Evolutionary conservation across 768 basidiomycete species (phyloP).

Genomic region (Leccinum incarnatum): DNA sequence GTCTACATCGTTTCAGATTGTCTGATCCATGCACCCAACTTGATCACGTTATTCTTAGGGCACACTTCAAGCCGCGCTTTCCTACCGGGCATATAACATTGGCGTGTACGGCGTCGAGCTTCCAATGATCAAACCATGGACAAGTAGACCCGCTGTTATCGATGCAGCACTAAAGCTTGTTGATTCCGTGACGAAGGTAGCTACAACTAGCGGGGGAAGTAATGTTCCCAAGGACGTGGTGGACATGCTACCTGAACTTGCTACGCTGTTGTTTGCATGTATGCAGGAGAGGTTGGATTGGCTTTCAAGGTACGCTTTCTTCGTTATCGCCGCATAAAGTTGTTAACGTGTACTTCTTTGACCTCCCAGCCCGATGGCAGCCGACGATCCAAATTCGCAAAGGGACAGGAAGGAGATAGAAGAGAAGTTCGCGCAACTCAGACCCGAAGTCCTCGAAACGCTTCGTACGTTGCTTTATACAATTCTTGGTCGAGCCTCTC

Average conservation of each 20-base stretch:
- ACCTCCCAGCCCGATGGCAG: slow-evolving; percentile 42
- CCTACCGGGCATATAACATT: slow-evolving; percentile 70
- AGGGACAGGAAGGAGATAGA: slow-evolving; percentile 59
- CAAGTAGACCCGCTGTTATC: slow-evolving; percentile 64
- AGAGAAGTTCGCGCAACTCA: slow-evolving; percentile 64
- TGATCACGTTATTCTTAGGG: slow-evolving; percentile 42
- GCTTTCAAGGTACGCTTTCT: slow-evolving; percentile 51
- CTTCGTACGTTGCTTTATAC: slow-evolving; percentile 55
- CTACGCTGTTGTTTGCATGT: slow-evolving; percentile 59
- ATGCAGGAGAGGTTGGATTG: slow-evolving; percentile 68
- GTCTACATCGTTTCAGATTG: background rate
- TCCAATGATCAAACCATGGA: slow-evolving; percentile 80
- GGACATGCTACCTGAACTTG: slow-evolving; percentile 63
- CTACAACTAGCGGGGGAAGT: slow-evolving; percentile 11
- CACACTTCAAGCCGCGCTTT: slow-evolving; percentile 66
- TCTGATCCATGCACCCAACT: background rate
- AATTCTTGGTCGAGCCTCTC: background rate
- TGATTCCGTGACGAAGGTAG: slow-evolving; percentile 48
- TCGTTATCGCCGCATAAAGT: background rate
- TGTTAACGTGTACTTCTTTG: slow-evolving; percentile 1
- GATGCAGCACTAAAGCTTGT: slow-evolving; percentile 74
- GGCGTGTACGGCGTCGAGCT: slow-evolving; percentile 75
- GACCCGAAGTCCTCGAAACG: slow-evolving; percentile 76
- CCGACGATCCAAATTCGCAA: slow-evolving; percentile 46
- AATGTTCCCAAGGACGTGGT: slow-evolving; percentile 37